These are phyloP conservation scores for Paraphoma sp. DNA, from an alignment of 2,329 filamentous ascomycete species.

Conservation along the genomic window DNA sequence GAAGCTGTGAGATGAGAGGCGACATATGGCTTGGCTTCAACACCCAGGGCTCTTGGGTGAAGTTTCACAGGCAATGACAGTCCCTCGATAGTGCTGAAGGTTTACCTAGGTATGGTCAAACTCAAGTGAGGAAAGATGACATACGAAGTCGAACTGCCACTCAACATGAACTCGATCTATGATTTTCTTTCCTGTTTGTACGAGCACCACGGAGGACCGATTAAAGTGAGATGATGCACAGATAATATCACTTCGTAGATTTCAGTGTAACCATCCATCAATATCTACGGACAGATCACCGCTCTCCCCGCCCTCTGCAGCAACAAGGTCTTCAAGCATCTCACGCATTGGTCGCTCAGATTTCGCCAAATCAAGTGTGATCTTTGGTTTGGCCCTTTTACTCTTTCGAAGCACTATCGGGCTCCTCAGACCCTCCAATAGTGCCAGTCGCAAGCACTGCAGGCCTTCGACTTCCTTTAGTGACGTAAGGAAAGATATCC, in stretches of 20 bases:
- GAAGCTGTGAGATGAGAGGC: not conserved
- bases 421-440: constrained; percentile 5
- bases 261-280: not conserved
- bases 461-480: constrained; percentile 11
- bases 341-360: constrained; percentile 3
- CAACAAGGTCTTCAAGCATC: constrained; percentile 16
- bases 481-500: constrained; percentile 15
- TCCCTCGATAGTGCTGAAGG: too few species aligned
- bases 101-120: too few species aligned
- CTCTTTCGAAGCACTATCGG: constrained; percentile 1
- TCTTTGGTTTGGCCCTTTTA: constrained; percentile 3
- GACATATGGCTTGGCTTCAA: too few species aligned
- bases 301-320: not conserved
- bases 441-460: constrained; percentile 10
- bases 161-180: too few species aligned
- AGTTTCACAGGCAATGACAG: too few species aligned
- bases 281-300: not conserved
- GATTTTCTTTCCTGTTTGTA: too few species aligned
- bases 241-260: too few species aligned
- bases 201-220: too few species aligned
- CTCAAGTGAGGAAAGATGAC: too few species aligned
- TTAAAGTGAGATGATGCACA: too few species aligned
- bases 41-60: too few species aligned
- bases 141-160: too few species aligned
- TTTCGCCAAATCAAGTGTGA: constrained; percentile 8